Base-by-base conservation (phyloP, 192 early-diverging fungal species). In the Coemansia sp. region DNA sequence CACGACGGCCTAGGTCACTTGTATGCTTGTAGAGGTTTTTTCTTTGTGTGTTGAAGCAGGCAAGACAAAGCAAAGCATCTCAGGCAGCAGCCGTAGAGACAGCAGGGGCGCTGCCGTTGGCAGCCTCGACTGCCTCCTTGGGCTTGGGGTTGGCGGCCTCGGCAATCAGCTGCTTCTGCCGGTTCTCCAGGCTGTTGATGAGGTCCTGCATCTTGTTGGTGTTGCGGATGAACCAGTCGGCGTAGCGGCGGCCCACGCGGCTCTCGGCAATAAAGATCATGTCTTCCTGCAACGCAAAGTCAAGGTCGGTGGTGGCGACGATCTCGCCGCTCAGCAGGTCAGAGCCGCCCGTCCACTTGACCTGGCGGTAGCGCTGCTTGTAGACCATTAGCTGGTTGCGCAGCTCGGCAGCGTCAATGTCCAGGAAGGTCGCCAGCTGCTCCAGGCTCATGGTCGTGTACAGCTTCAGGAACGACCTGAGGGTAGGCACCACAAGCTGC, bases 191-290 rank as follows among this genome's bases (percentile, higher is more conserved):
- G 31, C 11, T 54, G 51, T 57, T 54, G 26, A 74, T 45, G n/a
- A 74, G 30, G 43, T 74, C 70, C 51, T 74, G 70, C 26, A 92
- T 87, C 76, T 90, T 92, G 72, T 86, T 90, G 51, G 91, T 87
- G 73, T 98, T 85, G 47, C 92, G 83, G 60, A 95, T 85, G 57
- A 94, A 95, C 89, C 90, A 98, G 54, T 98, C 94, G 27, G 84
- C 92, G 64, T 90, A 90, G 48, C 89, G 82, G 33, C 91, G 83
- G 21, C 88, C 90, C n/a, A 89, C 82, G 64, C 94, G 91, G 75
- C 81, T 86, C 75, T 98, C 94, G 8, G 86, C 84, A 74, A 98
- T 88, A 70, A 91, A 85, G 65, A 98, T 88, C 84, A 98, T 86
- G 44, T 95, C 91, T 60, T 92, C 75, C 78, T 89, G 88, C 50